Evolutionary conservation across 495 filamentous ascomycete species (phyloP).

Genomic region (Thermochaetoides thermophila): DNA sequence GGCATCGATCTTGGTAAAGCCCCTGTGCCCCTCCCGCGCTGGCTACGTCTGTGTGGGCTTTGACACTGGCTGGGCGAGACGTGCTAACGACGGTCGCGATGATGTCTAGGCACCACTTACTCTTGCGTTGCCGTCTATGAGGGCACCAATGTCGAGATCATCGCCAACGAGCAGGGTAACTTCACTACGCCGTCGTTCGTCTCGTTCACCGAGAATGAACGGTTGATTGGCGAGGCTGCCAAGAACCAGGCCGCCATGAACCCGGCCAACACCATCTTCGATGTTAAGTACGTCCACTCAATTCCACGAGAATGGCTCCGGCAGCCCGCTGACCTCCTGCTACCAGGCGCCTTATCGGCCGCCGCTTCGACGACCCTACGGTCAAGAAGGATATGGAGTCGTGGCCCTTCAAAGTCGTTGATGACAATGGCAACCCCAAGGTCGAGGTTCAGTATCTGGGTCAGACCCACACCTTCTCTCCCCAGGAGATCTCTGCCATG

Average conservation of each 20-base stretch:
- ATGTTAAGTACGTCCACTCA: slow-evolving; percentile 53
- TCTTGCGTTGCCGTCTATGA: slow-evolving; percentile 99
- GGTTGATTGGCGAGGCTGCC: slow-evolving; percentile 95
- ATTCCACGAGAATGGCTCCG: background rate
- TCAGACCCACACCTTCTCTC: slow-evolving; percentile 86
- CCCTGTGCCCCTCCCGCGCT: no score
- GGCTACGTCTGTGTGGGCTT: no score
- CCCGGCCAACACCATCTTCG: slow-evolving; percentile 94
- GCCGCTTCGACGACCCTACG: slow-evolving; percentile 83
- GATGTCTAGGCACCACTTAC: slow-evolving; percentile 79
- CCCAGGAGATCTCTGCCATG: slow-evolving; percentile 97
- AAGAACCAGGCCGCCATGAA: slow-evolving; percentile 99
- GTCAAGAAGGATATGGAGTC: slow-evolving; percentile 97
- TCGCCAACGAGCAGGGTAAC: slow-evolving; percentile 99
- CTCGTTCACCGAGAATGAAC: slow-evolving; percentile 95
- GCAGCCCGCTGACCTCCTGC: slow-evolving; percentile 15
- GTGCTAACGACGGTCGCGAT: slow-evolving; percentile 2
- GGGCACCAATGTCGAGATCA: slow-evolving; percentile 98
- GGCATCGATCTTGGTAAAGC: slow-evolving; percentile 95
- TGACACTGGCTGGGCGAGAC: slow-evolving; percentile 1
- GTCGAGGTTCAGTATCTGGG: slow-evolving; percentile 94
- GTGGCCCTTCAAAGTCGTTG: slow-evolving; percentile 95
- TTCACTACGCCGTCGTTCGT: slow-evolving; percentile 98
- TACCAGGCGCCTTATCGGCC: slow-evolving; percentile 76
- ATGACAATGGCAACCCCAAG: slow-evolving; percentile 78